These are phyloP conservation scores for Coniella lustricola DNA, from an alignment of 2,329 filamentous ascomycete genomes.

Conservation along the genomic window DNA sequence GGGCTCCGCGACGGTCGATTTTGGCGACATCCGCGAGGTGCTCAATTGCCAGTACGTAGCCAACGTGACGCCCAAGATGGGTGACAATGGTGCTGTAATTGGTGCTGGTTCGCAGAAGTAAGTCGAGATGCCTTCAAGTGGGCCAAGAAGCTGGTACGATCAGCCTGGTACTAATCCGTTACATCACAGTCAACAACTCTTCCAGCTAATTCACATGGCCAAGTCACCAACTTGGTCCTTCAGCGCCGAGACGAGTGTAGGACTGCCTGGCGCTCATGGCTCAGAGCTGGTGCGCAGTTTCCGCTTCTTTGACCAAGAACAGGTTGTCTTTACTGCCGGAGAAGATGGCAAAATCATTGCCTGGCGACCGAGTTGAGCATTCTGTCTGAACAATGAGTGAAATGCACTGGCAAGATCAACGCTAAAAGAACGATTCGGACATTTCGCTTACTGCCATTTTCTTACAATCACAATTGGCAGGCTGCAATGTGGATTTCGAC, in stretches of 20 bases:
- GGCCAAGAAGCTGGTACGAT: not conserved
- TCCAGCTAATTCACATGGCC: slow-evolving; percentile 54
- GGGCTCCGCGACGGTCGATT: slow-evolving; percentile 47
- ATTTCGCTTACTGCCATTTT: no score
- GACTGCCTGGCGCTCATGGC: slow-evolving; percentile 55
- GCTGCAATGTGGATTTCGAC: no score
- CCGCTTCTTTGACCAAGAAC: slow-evolving; percentile 55
- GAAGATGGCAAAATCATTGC: slow-evolving; percentile 53
- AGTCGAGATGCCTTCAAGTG: slow-evolving; percentile 23
- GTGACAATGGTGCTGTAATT: slow-evolving; percentile 51
- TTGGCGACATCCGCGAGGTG: slow-evolving; percentile 62
- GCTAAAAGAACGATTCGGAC: no score
- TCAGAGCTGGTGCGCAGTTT: slow-evolving; percentile 58
- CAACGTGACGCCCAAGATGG: slow-evolving; percentile 54
- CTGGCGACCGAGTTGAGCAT: slow-evolving; percentile 36
- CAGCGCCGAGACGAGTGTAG: slow-evolving; percentile 48
- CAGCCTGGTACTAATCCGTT: no score
- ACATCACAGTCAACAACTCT: slow-evolving; percentile 41
- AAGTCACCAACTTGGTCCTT: slow-evolving; percentile 47
- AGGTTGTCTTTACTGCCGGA: slow-evolving; percentile 51
- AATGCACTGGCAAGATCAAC: no score
- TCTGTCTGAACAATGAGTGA: no score
- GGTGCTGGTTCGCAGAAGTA: slow-evolving; percentile 64
- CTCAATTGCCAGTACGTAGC: slow-evolving; percentile 69
- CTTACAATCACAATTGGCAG: no score